Evolutionary conservation across 2,329 filamentous ascomycete genomes (phyloP).

Genomic region (Penicillium fuscoglaucum): DNA sequence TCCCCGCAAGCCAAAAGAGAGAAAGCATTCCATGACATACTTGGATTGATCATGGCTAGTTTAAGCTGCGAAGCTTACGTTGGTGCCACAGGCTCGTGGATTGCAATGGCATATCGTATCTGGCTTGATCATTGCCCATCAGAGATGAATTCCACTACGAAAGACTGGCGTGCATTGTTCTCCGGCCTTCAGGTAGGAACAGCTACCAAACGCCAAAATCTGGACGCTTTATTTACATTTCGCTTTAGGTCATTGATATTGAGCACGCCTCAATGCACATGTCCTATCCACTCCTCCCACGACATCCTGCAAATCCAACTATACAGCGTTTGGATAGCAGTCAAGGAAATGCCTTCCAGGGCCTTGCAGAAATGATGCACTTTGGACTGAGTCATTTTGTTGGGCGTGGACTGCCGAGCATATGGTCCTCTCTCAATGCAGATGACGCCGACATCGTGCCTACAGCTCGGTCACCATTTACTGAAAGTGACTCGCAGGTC

Average conservation of each 20-base stretch:
- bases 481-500: constrained; percentile 29
- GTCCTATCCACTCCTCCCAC: constrained; percentile 31
- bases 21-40: constrained; percentile 28
- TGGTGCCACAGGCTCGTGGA: constrained; percentile 31
- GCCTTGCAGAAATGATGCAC: constrained; percentile 34
- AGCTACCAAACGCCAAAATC: no score
- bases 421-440: constrained; percentile 31
- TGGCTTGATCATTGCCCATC: constrained; percentile 29
- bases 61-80: constrained; percentile 33
- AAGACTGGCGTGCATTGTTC: constrained; percentile 29
- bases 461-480: constrained; percentile 23
- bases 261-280: constrained; percentile 36
- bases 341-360: constrained; percentile 29
- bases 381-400: constrained; percentile 34
- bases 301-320: constrained; percentile 24
- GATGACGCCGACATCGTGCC: constrained; percentile 14
- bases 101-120: constrained; percentile 32
- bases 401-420: constrained; percentile 30
- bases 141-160: constrained; percentile 9
- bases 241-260: constrained; percentile 30
- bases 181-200: constrained; percentile 29
- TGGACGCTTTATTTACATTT: not conserved
- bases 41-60: constrained; percentile 34
- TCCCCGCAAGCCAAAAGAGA: constrained; percentile 8
- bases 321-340: constrained; percentile 23